Evolutionary conservation across 768 basidiomycete genomes (phyloP), one percentile per base, ranked within the genome.

Genomic region (Pisolithus microcarpus): DNA sequence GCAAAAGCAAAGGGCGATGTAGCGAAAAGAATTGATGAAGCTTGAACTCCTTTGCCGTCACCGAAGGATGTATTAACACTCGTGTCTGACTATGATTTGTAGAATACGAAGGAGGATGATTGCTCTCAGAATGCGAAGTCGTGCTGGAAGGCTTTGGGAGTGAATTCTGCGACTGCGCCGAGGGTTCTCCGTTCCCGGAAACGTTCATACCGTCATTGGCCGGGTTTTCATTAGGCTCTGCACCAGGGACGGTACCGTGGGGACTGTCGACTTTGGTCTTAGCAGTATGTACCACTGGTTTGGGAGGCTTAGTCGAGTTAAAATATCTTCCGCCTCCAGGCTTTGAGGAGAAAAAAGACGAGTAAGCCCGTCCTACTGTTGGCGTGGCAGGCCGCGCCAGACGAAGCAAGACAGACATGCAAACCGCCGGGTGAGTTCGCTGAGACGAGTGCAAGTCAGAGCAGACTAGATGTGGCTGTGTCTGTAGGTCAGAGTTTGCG

Each of bases 11-110:
- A 1, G 89, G 89, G 11, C 89, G 79, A 59, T 91, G 83, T 30
- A 89, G 71, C 3, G 89, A 80, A 70, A 92, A 91, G 68, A 92
- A 91, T 49, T 87, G 85, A 62, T 91, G 87, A 10, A 90, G 75
- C 61, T 82, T 85, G 67, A 86, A 82, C 57, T 87, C 86, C 55
- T 82, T 80, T 10, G 83, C 63, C 49, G 75, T 79, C 50, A 90
- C 59, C 23, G 76, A 57, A 1, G 82, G 84, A 56, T 87, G 84
- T 10, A 70, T 50, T 42, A 53, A 72, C 57, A 43, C 39, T 23
- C 48, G 43, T 11, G n/a, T 30, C 24, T 18, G 49, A 34, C 40
- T 46, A 10, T 45, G 37, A 40, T 53, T 18, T 43, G 56, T 30
- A 47, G 53, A 45, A 34, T 54, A 46, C 10, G 47, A 40, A 19